Evolutionary conservation across 352 stramenopile species (phyloP), one percentile per base, ranked within the genome.

Genomic region (Phytopythium boreale): DNA sequence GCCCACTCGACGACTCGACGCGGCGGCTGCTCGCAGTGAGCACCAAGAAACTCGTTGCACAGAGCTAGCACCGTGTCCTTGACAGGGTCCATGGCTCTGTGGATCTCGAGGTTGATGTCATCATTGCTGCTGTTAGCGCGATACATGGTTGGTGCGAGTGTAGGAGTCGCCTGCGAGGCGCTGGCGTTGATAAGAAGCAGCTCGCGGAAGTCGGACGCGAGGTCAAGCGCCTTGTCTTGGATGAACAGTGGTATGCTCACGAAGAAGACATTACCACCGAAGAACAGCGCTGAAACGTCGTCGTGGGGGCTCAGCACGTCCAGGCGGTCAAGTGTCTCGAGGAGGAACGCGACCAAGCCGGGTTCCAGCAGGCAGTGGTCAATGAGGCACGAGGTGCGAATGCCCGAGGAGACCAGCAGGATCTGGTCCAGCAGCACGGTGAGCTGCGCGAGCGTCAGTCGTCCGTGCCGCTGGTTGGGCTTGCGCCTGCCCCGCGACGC

Each of bases 181-280:
- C 67, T 80, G 24, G 76, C 74, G 58, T 86, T 77, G 43, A 83
- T 63, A 24, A 70, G 59, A 24, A 74, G 58, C 31, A 74, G 53
- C 11, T 63, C 52, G 19, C 63, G 17, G 15, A 70, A 62, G 34
- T 43, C 56, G 36, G 50, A 71, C 37, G 68, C 59, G 39, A 76
- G 5, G 19, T 70, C 61, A 4, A 66, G 37, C 50, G 75, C 69
- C 51, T 86, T 83, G 24, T 72, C 68, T 37, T 37, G 43, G 12
- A 86, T 24, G 43, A 82, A 83, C 22, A 61, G 49, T 11, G 57
- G 49, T 6, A 71, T 62, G 36, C 81, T 72, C 26, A 82, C 59
- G 24, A 82, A 82, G 55, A 86, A 86, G 29, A 78, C 64, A 63
- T 86, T 86, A 2, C 53, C 66, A 10, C 79, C 65, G 14, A 85